These are phyloP conservation scores for Cardiospermum halicacabum DNA, from an alignment of 345 rosid genomes.

Conservation along the genomic window DNA sequence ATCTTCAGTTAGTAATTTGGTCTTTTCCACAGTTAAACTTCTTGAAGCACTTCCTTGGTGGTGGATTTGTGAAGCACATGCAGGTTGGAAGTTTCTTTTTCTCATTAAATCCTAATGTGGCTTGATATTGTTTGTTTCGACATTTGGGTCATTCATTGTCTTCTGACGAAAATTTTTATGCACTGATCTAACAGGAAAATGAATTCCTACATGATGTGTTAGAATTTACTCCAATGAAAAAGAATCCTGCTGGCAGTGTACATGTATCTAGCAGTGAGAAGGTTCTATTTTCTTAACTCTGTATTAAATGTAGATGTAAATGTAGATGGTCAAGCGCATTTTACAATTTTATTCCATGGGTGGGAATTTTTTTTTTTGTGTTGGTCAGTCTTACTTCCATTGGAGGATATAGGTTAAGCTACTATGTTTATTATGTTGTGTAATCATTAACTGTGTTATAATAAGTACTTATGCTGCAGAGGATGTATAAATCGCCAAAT, in stretches of 20 bases:
- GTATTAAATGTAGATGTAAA: background rate
- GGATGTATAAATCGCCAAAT: conserved; percentile 74
- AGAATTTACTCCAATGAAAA: conserved; percentile 66
- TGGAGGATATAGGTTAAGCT: background rate
- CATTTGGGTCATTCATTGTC: background rate
- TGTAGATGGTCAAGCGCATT: too few relatives aligned
- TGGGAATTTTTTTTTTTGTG: too few relatives aligned
- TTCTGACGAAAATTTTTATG: background rate
- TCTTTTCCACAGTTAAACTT: conserved; percentile 59
- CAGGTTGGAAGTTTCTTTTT: conserved; percentile 58
- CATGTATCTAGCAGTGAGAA: conserved; percentile 49
- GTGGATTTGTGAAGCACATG: conserved; percentile 94
- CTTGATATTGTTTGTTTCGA: background rate
- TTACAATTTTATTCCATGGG: too few relatives aligned
- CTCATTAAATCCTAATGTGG: background rate
- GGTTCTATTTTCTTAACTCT: conserved; percentile 29
- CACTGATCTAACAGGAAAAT: conserved; percentile 56
- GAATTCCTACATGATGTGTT: conserved; percentile 76
- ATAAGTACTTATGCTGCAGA: conserved; percentile 38
- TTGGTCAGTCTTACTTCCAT: background rate
- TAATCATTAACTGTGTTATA: background rate
- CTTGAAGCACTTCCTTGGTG: conserved; percentile 77
- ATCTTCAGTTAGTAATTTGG: background rate
- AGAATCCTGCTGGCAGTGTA: conserved; percentile 32
- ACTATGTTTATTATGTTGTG: background rate